Conservation (phyloP, 2,329 filamentous ascomycete genomes). For the Chalaropsis thielavioides region DNA sequence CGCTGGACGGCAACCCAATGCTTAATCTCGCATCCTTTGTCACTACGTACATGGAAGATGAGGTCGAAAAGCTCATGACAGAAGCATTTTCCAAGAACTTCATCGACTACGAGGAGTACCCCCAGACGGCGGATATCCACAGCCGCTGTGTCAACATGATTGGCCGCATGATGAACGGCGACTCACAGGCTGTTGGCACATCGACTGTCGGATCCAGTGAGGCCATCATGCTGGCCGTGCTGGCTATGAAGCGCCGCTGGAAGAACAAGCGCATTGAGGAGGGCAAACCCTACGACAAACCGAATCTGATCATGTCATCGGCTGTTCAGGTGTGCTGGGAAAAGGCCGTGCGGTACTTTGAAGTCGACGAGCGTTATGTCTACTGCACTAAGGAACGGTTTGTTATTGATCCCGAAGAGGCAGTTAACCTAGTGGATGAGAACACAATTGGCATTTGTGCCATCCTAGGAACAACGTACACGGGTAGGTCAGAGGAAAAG, state of each 20-base stretch:
- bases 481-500: slow-evolving; percentile 34
- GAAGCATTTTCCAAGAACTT: slow-evolving; percentile 93
- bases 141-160: slow-evolving; percentile 90
- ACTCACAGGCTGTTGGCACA: slow-evolving; percentile 60
- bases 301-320: slow-evolving; percentile 91
- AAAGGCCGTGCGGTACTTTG: slow-evolving; percentile 79
- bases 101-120: slow-evolving; percentile 78
- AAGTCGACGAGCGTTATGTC: slow-evolving; percentile 76
- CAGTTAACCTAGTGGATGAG: slow-evolving; percentile 47
- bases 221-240: slow-evolving; percentile 65
- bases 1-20: slow-evolving; percentile 80
- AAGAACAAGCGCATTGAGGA: slow-evolving; percentile 70
- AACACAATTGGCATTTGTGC: slow-evolving; percentile 81
- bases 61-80: slow-evolving; percentile 89
- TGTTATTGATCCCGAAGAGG: slow-evolving; percentile 48
- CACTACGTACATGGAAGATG: slow-evolving; percentile 95
- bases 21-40: slow-evolving; percentile 83
- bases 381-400: slow-evolving; percentile 48
- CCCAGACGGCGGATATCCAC: slow-evolving; percentile 69
- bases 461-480: slow-evolving; percentile 88
- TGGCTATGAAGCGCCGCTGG: slow-evolving; percentile 95
- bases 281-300: slow-evolving; percentile 64
- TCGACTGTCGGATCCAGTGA: slow-evolving; percentile 83
- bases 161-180: slow-evolving; percentile 68
- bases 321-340: slow-evolving; percentile 95